Conservation (phyloP, 1,284 basidiomycete genomes). For the Pascua sp. region DNA sequence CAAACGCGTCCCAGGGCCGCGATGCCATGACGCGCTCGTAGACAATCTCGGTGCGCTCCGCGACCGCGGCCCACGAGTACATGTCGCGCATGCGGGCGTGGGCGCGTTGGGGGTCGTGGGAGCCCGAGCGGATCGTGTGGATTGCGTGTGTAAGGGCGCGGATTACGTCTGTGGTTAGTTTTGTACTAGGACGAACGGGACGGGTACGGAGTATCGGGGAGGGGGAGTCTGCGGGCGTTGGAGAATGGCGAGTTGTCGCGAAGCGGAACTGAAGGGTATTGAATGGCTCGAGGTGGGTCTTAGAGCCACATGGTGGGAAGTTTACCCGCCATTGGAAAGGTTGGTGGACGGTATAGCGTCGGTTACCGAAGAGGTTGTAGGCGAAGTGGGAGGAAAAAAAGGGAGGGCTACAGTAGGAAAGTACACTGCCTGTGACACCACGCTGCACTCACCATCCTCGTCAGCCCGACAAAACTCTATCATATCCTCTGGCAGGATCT, state of each 20-base stretch:
- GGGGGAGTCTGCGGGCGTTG: neutral
- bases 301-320: too few relatives aligned
- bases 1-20: conserved; percentile 62
- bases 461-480: conserved; percentile 90
- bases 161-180: conserved; percentile 65
- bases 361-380: too few relatives aligned
- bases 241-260: neutral
- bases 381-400: too few relatives aligned
- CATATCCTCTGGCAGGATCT: conserved; percentile 89
- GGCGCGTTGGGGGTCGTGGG: conserved; percentile 72
- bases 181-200: too few relatives aligned
- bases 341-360: too few relatives aligned
- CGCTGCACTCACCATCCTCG: conserved; percentile 59
- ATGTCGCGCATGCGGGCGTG: conserved; percentile 74
- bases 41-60: conserved; percentile 74
- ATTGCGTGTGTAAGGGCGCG: conserved; percentile 79
- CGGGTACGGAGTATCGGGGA: too few relatives aligned
- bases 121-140: conserved; percentile 61
- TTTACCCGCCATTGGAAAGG: too few relatives aligned
- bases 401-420: too few relatives aligned
- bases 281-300: too few relatives aligned
- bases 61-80: conserved; percentile 84
- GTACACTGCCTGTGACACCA: neutral
- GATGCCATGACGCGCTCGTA: conserved; percentile 67
- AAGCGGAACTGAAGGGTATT: neutral